Percentiles rank a stretch among this genome's conserved stretches.
These are phyloP conservation scores for Penicillium sp. DNA, from an alignment of 2,329 filamentous ascomycete genomes.

Conservation along the genomic window DNA sequence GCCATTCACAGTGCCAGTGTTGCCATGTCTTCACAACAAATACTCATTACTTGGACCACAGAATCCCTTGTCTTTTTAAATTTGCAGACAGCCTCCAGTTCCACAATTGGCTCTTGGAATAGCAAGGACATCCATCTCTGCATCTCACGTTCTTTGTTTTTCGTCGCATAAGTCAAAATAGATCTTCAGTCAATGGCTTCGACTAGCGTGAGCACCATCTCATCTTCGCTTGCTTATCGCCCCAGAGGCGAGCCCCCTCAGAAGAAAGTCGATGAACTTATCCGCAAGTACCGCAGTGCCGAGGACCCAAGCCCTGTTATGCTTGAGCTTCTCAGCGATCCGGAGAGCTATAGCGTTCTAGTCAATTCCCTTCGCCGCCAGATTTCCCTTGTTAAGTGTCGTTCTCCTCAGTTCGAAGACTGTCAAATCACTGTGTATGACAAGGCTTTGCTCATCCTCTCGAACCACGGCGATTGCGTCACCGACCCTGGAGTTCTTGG, in stretches of 20 bases:
- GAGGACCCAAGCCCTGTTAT: slow-evolving; percentile 35
- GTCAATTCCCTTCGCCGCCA: slow-evolving; percentile 41
- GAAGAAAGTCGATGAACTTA: slow-evolving; percentile 30
- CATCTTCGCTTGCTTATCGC: not conserved
- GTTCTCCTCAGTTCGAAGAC: slow-evolving; percentile 40
- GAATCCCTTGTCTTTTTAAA: not conserved
- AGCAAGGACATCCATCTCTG: not conserved
- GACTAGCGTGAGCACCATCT: not conserved
- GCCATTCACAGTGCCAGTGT: slow-evolving; percentile 1
- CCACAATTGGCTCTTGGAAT: too few species aligned
- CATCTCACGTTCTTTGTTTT: not conserved
- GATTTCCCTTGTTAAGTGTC: slow-evolving; percentile 39
- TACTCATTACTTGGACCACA: not conserved
- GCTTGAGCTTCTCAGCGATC: slow-evolving; percentile 34
- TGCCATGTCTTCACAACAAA: slow-evolving; percentile 1
- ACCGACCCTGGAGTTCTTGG: slow-evolving; percentile 39
- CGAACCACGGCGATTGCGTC: slow-evolving; percentile 36
- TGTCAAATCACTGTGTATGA: slow-evolving; percentile 48
- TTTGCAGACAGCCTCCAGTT: not conserved
- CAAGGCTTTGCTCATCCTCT: slow-evolving; percentile 43
- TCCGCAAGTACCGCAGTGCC: slow-evolving; percentile 32
- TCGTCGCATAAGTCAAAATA: not conserved
- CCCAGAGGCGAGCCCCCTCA: slow-evolving; percentile 6
- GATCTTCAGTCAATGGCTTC: not conserved
- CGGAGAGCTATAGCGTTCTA: slow-evolving; percentile 32